phyloP scores from a whole-genome alignment of 192 early-diverging fungal species.

The Obelidium mucronatum region DNA sequence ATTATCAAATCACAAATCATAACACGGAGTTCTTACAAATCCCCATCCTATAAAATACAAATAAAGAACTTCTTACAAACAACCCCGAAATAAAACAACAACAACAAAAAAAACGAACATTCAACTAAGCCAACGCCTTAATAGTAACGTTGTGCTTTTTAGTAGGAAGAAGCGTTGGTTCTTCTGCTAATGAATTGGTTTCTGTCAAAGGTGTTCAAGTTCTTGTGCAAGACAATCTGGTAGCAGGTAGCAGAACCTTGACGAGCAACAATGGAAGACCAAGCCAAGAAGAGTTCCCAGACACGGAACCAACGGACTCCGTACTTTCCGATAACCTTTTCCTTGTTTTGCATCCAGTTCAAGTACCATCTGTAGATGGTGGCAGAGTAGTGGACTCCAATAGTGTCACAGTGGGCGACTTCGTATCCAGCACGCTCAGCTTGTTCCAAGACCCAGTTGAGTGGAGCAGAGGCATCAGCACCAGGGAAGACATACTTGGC shows the following conservation, averaged over 20 bases:
- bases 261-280: constrained; percentile 93
- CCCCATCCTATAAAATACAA: background rate
- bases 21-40: too few species aligned
- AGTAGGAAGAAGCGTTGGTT: constrained; percentile 16
- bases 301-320: constrained; percentile 91
- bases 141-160: too few species aligned
- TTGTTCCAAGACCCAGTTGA: constrained; percentile 96
- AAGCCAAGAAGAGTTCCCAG: constrained; percentile 99
- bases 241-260: constrained; percentile 97
- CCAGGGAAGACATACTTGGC: constrained; percentile 99
- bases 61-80: background rate
- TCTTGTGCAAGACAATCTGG: constrained; percentile 97
- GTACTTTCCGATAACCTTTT: constrained; percentile 80
- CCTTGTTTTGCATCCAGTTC: constrained; percentile 97
- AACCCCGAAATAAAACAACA: background rate
- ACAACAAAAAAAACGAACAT: background rate
- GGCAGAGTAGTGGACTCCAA: constrained; percentile 97
- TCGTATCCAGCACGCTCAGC: constrained; percentile 95
- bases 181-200: constrained; percentile 48
- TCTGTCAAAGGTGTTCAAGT: constrained; percentile 94
- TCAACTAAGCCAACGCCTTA: background rate
- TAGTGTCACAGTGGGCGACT: constrained; percentile 84
- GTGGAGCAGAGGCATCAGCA: constrained; percentile 94
- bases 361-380: constrained; percentile 96
- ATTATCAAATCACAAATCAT: too few species aligned